phyloP scores from a whole-genome alignment of 2,329 filamentous ascomycete species.

The Xylariaceae sp. region DNA sequence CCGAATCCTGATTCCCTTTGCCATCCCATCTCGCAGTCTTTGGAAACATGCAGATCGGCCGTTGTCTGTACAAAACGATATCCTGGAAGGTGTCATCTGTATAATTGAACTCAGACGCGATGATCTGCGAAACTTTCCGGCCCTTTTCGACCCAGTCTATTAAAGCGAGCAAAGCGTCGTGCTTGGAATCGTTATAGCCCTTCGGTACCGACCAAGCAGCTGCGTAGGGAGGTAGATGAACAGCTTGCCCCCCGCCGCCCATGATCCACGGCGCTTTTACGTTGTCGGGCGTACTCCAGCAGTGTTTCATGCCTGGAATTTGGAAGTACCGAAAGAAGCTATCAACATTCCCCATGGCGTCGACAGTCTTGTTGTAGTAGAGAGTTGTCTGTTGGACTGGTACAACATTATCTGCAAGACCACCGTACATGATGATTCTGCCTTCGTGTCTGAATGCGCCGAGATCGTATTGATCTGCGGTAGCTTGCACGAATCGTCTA shows the following conservation, averaged over 20 bases:
- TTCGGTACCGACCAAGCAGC: constrained; percentile 26
- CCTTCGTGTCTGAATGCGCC: constrained; percentile 25
- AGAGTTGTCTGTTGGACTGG: constrained; percentile 26
- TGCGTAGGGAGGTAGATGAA: constrained; percentile 29
- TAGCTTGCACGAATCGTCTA: constrained; percentile 22
- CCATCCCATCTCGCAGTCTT: constrained; percentile 33
- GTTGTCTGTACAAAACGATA: constrained; percentile 37
- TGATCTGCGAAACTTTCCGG: constrained; percentile 21
- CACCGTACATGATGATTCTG: constrained; percentile 34
- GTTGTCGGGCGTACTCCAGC: constrained; percentile 26
- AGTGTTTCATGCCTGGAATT: constrained; percentile 46
- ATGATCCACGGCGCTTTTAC: constrained; percentile 34
- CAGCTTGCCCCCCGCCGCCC: constrained; percentile 26
- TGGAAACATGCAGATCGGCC: constrained; percentile 40
- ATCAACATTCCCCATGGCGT: constrained; percentile 35
- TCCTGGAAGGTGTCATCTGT: constrained; percentile 21
- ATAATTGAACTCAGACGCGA: constrained; percentile 30
- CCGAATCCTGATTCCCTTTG: constrained; percentile 29
- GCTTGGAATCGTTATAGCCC: constrained; percentile 23
- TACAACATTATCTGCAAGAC: constrained; percentile 29
- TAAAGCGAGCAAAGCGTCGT: constrained; percentile 30
- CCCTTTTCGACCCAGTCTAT: constrained; percentile 33
- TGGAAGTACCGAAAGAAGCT: constrained; percentile 47
- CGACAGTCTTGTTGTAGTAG: constrained; percentile 28
- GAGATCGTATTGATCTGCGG: constrained; percentile 31